Base-by-base conservation (phyloP, 225 moss, liverwort and hornwort genomes). In the Straminergon stramineum region DNA sequence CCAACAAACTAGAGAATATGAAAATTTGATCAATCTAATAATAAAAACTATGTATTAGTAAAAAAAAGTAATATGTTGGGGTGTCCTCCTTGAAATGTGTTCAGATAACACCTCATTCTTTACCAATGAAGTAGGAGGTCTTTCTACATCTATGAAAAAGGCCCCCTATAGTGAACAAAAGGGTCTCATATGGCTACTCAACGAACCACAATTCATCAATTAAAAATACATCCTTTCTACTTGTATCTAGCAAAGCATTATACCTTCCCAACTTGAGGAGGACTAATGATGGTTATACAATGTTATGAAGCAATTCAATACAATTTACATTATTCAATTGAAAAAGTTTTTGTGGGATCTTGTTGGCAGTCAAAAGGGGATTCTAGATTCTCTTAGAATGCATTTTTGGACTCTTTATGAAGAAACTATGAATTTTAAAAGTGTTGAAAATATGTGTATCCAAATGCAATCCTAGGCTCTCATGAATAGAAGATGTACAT, bases 311-410 rank as follows among this genome's bases (percentile, higher is more conserved):
- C 2, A 23, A 35, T 35, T 35, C 0, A 35, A 2, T 3, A 53
- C 22, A 2, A 1, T 55, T 77, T 2, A 23, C 1, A 23, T 23
- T 77, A 13, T 9, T 53, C 3, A 9, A 9, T 78, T 55, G 1
- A 3, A 8, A 14, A 23, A 21, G 0, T 0, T 6, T 3, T 34
- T 32, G 5, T 8, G 0, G 5, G 2, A 0, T 8, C 5, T 52
- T 34, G 1, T 5, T 32, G 3, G 7, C 7, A 51, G 7, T 32
- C 32, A 51, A 51, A 31, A 75, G 1, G 0, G 1, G 2, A 32
- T 75, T 51, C 0, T 11, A 31, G 0, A 31, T 31, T 18, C 1
- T 18, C 0, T 51, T 32, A 31, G 2, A 75, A 32, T 31, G 12
- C 7, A 51, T 51, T 41, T 52, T 76, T 52, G 2, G 4, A 75